Evolutionary conservation across 1,284 basidiomycete genomes (phyloP), one percentile per base, ranked within the genome.

Genomic region (Ustilago trichophora): DNA sequence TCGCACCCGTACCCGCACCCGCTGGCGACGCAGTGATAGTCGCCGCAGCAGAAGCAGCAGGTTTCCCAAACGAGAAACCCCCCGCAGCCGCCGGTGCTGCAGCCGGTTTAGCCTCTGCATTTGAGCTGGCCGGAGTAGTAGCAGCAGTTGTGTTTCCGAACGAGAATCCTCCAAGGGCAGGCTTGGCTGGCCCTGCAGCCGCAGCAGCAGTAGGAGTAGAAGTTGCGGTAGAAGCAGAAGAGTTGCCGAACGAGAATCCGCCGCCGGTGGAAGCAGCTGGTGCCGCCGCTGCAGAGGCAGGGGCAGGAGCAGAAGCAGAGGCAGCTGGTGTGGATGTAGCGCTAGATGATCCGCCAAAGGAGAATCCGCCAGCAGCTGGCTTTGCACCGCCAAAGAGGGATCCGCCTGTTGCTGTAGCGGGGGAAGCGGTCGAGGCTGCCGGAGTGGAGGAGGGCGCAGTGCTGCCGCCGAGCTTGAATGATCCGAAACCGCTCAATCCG

Each of bases 71-170:
- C 24, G 49, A 57, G 42, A 64, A 55, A 31, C 51, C 52, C 24
- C 55, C 33, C 13, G 65, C 49, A 26, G 71, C 34, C 11, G 63
- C 56, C 32, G 72, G 25, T 33, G 74, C 66, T 5, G 45, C 33
- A 27, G 57, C 8, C 6, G 49, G 26, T 6, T 77, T 55, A 16
- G 60, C 35, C 27, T 29, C 27, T 32, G 53, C 52, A n/a, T 57
- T 43, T 11, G 67, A 47, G 21, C 60, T 83, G 18, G 85, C 31
- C 3, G 60, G 15, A n/a, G 60, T 37, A 16, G 78, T 40, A 11
- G 74, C n/a, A 3, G 65, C 37, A 13, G 76, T 22, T 11, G 34
- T 41, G 29, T 21, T 44, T 24, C 53, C 58, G n/a, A 64, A 57
- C 0, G 47, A 48, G 19, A 59, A 65, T 18, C 45, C 33, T 37